A percentile compares a stretch with the other conserved stretches of the same genome.
Conservation (phyloP, 2,329 filamentous ascomycete genomes). For the Monascus ruber region DNA sequence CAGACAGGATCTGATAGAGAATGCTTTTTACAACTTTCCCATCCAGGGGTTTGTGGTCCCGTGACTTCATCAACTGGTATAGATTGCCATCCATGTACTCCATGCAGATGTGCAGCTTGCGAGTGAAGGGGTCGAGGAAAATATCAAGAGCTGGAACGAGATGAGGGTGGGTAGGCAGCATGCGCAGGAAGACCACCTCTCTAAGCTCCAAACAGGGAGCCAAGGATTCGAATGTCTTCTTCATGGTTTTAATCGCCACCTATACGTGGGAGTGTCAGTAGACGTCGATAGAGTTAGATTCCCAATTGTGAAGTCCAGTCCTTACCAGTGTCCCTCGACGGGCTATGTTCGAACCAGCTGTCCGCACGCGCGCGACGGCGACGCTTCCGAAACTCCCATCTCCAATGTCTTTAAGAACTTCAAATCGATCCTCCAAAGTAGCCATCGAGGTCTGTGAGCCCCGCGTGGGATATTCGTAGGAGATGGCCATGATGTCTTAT, state of each 20-base stretch:
- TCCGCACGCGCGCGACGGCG: conserved; percentile 78
- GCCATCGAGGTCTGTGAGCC: conserved; percentile 44
- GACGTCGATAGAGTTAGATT: too few relatives aligned
- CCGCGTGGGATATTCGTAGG: conserved; percentile 61
- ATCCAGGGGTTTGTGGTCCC: conserved; percentile 89
- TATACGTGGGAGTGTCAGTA: conserved; percentile 25
- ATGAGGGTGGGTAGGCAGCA: conserved; percentile 76
- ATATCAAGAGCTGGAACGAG: conserved; percentile 97
- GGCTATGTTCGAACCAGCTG: conserved; percentile 77
- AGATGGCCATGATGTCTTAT: conserved; percentile 57
- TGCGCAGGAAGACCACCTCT: conserved; percentile 92
- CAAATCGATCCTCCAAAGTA: conserved; percentile 81
- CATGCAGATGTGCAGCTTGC: conserved; percentile 96
- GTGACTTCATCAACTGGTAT: conserved; percentile 96
- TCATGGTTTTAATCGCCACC: conserved; percentile 99
- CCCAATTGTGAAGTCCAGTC: conserved; percentile 11
- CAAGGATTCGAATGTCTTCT: conserved; percentile 96
- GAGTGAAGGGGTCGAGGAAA: conserved; percentile 89
- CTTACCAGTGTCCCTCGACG: conserved; percentile 85
- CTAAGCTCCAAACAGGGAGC: conserved; percentile 81
- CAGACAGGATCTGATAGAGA: conserved; percentile 90
- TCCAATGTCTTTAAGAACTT: conserved; percentile 94
- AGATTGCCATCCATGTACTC: conserved; percentile 99
- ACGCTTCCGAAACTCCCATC: conserved; percentile 98
- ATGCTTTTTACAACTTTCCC: conserved; percentile 93